Percentiles rank a stretch among this genome's conserved stretches.
Evolutionary conservation across 306 rosid genomes (phyloP).

Genomic region (Trichosanthes cucumerina): DNA sequence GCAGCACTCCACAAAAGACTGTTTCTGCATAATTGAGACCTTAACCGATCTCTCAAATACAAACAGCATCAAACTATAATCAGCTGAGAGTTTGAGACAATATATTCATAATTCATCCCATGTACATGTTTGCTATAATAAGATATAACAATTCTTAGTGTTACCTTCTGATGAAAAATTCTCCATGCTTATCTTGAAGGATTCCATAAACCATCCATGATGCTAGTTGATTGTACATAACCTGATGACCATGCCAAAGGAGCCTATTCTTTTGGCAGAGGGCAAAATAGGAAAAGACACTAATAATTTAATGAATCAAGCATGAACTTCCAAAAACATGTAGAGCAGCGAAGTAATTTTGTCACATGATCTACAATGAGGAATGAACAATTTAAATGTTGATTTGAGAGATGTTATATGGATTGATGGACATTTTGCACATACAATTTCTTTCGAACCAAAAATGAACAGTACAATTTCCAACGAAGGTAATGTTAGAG

Average conservation of each 20-base stretch:
- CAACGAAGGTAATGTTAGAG: neutral
- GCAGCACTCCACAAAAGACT: neutral
- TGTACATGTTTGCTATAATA: constrained; percentile 6
- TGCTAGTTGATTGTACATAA: constrained; percentile 89
- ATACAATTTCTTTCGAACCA: neutral
- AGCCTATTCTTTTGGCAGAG: constrained; percentile 65
- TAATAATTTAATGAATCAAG: constrained; percentile 11
- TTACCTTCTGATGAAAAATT: constrained; percentile 84
- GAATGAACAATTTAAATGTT: neutral
- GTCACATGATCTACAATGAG: neutral
- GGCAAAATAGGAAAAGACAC: constrained; percentile 3
- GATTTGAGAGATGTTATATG: neutral
- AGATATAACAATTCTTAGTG: neutral
- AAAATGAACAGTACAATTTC: neutral
- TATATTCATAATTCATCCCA: neutral
- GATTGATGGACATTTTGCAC: neutral
- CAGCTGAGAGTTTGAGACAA: neutral
- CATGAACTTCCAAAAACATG: neutral
- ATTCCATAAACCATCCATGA: constrained; percentile 95
- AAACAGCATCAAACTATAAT: neutral
- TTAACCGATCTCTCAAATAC: neutral
- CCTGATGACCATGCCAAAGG: constrained; percentile 98
- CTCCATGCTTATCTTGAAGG: constrained; percentile 86
- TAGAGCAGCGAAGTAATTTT: neutral
- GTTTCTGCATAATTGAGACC: neutral